Evolutionary conservation across 129 eudicot species (phyloP).

Genomic region (Centaurea solstitialis): DNA sequence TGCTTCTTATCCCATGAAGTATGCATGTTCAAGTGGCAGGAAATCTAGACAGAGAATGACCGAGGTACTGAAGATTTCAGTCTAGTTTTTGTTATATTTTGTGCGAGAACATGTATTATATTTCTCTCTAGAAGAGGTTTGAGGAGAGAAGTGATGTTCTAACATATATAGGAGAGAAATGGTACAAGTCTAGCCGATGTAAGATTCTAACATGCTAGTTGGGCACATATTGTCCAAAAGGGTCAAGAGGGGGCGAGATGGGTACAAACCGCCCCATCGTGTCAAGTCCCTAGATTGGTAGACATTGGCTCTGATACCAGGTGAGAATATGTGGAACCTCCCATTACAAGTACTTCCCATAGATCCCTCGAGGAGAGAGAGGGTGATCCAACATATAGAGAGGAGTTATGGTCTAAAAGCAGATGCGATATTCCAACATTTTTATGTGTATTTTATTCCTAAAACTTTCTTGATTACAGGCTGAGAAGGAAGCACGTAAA

Average conservation of each 20-base stretch:
- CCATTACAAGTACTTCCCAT: neutral
- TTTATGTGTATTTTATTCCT: neutral
- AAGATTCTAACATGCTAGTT: too few species aligned
- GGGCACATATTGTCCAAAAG: too few species aligned
- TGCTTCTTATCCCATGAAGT: conserved; percentile 2
- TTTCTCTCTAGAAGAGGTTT: too few species aligned
- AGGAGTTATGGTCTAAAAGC: neutral
- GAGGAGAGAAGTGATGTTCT: too few species aligned
- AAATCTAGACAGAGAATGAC: conserved; percentile 31
- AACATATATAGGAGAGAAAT: too few species aligned
- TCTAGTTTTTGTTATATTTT: neutral
- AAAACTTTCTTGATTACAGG: conserved; percentile 20
- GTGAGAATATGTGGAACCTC: neutral
- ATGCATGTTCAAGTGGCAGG: conserved; percentile 17
- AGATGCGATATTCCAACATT: neutral
- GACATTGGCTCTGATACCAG: too few species aligned
- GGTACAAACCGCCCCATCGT: too few species aligned
- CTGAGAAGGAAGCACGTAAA: conserved; percentile 52
- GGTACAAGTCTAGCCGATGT: too few species aligned
- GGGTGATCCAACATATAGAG: neutral
- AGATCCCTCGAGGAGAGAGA: neutral
- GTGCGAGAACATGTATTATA: neutral
- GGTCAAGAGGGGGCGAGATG: too few species aligned
- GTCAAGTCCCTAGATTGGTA: too few species aligned
- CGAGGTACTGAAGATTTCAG: conserved; percentile 17